These are phyloP conservation scores for Zygoascus ofunaensis DNA, from an alignment of 805 yeast species.

Conservation along the genomic window DNA sequence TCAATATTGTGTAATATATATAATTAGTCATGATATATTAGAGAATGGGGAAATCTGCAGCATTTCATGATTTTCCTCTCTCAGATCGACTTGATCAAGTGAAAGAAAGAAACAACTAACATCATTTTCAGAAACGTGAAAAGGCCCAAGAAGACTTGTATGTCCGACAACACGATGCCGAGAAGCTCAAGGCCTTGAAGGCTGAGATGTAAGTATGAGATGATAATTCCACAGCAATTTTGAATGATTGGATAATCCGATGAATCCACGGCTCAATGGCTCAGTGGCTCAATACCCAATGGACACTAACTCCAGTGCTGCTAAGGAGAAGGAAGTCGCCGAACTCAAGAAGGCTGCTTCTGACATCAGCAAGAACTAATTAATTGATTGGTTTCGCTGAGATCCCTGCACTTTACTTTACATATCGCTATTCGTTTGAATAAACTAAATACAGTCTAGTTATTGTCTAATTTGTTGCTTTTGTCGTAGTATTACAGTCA, in stretches of 20 bases:
- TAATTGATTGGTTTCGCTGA: slow-evolving; percentile 5
- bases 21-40: too few relatives aligned
- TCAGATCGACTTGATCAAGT: background rate
- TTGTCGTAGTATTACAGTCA: too few relatives aligned
- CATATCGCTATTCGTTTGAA: too few relatives aligned
- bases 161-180: slow-evolving; percentile 83
- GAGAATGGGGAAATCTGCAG: background rate
- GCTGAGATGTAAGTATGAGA: slow-evolving; percentile 35
- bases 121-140: slow-evolving; percentile 72
- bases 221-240: background rate
- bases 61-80: background rate
- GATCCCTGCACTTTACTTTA: background rate
- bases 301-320: slow-evolving; percentile 5
- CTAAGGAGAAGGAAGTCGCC: slow-evolving; percentile 22
- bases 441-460: too few relatives aligned
- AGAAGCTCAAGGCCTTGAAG: slow-evolving; percentile 66
- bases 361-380: slow-evolving; percentile 21
- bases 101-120: slow-evolving; percentile 10
- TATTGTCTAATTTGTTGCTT: too few relatives aligned
- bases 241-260: background rate
- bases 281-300: background rate
- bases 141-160: slow-evolving; percentile 82
- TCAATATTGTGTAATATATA: too few relatives aligned
- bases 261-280: background rate
- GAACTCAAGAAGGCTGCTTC: slow-evolving; percentile 24